Evolutionary conservation across 371 early-diverging fungal species (phyloP).

Genomic region (Gilbertella persicaria): DNA sequence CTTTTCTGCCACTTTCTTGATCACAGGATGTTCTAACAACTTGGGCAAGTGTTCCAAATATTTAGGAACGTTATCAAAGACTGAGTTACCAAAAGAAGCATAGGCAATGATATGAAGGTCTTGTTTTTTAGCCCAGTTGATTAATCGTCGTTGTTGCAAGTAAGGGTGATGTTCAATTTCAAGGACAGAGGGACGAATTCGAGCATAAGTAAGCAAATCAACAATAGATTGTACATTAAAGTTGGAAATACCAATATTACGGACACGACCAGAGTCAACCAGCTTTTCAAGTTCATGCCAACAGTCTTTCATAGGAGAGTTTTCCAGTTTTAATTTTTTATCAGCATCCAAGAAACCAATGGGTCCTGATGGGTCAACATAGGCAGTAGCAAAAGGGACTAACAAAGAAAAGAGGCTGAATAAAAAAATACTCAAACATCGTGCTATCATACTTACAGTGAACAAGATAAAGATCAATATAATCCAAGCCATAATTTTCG

Average conservation of each 20-base stretch:
- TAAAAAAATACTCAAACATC: conserved; percentile 53
- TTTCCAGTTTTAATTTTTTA: conserved; percentile 25
- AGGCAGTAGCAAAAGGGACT: conserved; percentile 21
- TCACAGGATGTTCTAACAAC: conserved; percentile 34
- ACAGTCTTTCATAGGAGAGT: conserved; percentile 51
- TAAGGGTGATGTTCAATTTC: conserved; percentile 61
- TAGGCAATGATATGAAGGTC: conserved; percentile 46
- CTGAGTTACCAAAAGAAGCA: conserved; percentile 7
- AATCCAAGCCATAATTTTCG: conserved; percentile 51
- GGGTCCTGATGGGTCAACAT: conserved; percentile 12
- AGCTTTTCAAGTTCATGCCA: conserved; percentile 48
- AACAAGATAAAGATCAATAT: conserved; percentile 68
- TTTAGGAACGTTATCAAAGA: conserved; percentile 38
- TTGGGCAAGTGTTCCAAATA: conserved; percentile 38
- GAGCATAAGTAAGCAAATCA: conserved; percentile 38
- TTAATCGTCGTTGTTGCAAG: conserved; percentile 17
- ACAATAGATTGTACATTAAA: conserved; percentile 41
- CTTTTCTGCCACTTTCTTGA: conserved; percentile 14
- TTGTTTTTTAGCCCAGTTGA: conserved; percentile 2
- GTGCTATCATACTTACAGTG: conserved; percentile 23
- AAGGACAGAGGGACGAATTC: conserved; percentile 31
- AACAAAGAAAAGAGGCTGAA: conserved; percentile 49
- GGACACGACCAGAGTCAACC: conserved; percentile 38
- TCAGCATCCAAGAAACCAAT: conserved; percentile 14
- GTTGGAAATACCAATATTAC: conserved; percentile 68